Evolutionary conservation across 2,329 filamentous ascomycete species (phyloP), one percentile per base, ranked within the genome.

Genomic region (Cordyceps militaris): DNA sequence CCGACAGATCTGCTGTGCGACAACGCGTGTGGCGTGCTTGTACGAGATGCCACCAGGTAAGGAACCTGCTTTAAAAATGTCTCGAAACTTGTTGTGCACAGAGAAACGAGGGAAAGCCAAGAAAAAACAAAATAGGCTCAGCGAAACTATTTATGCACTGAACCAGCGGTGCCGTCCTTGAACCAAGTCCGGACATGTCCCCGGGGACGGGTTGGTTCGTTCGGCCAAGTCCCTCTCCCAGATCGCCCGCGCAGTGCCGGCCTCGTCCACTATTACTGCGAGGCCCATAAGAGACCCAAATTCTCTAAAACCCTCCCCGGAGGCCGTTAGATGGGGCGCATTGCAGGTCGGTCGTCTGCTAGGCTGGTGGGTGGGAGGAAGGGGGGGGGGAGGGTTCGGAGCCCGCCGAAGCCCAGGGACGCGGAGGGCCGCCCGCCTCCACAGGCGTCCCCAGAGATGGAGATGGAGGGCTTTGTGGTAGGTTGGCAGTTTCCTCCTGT

Each of bases 371-470:
- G 14, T 46, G 28, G 42, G 13, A n/a, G 23, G 40, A 7, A 43
- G 16, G 14, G 5, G 26, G 21, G 21, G 47, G 38, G 32, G 36
- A 47, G 28, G n/a, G n/a, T n/a, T 55, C 66, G 65, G 66, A 68
- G 62, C 62, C 64, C 66, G 66, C 66, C 66, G 66, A 67, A 56
- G 38, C 61, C 66, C 66, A 64, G 59, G 16, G 58, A 55, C 60
- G 60, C 59, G 56, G 56, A 48, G 61, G 49, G 30, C 58, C 56
- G 62, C 32, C 38, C 61, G 56, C 48, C 56, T 61, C 61, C 55
- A 62, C 48, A 42, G 26, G 57, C 2, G 14, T 19, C n/a, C 24
- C n/a, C n/a, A n/a, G 51, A 43, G 28, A 34, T 23, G 38, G 40
- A 11, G 4, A 13, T 4, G 23, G 47, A n/a, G n/a, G n/a, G 28